Percentiles rank a stretch among this genome's conserved stretches.
Conservation (phyloP, 768 basidiomycete species). For the Dioszegia hungarica region DNA sequence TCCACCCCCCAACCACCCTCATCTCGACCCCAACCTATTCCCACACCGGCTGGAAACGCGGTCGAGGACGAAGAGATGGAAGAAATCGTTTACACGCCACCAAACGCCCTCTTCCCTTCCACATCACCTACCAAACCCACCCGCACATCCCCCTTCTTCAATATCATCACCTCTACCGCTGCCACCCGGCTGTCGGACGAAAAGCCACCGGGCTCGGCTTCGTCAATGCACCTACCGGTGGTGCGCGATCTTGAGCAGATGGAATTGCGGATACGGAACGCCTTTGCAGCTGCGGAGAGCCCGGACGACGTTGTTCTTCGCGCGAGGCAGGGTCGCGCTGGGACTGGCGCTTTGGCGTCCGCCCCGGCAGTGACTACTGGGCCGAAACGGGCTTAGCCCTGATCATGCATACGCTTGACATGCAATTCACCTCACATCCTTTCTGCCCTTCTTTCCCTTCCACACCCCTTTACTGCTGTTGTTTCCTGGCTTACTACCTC, state of each 20-base stretch:
- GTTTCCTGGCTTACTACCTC: slow-evolving; percentile 19
- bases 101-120: slow-evolving; percentile 17
- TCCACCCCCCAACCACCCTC: not conserved
- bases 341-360: slow-evolving; percentile 19
- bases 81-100: not conserved
- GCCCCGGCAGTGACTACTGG: slow-evolving; percentile 11
- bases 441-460: not conserved
- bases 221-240: slow-evolving; percentile 5
- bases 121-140: slow-evolving; percentile 5
- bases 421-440: not conserved
- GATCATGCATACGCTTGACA: not conserved
- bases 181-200: not conserved
- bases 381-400: not conserved
- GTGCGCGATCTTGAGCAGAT: slow-evolving; percentile 13
- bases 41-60: not conserved
- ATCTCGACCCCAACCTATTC: not conserved
- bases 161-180: slow-evolving; percentile 12
- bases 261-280: slow-evolving; percentile 56
- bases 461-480: not conserved
- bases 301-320: slow-evolving; percentile 75
- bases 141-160: slow-evolving; percentile 26
- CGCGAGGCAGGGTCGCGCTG: slow-evolving; percentile 30
- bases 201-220: not conserved
- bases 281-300: slow-evolving; percentile 58
- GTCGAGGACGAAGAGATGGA: slow-evolving; percentile 2